Evolutionary conservation across 441 rosid species (phyloP).

Genomic region (Manihot esculenta): DNA sequence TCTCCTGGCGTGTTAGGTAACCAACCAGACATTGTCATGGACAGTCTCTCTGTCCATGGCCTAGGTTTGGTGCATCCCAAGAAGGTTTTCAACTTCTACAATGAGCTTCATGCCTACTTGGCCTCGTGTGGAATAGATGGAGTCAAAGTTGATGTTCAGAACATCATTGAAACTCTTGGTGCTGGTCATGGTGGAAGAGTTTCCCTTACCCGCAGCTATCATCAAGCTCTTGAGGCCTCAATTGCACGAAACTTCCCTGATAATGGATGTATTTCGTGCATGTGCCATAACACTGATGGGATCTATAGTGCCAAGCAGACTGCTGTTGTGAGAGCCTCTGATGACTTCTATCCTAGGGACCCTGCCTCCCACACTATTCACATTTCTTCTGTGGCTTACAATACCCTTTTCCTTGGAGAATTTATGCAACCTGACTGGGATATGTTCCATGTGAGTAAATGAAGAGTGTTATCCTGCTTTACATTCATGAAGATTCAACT

Average conservation of each 20-base stretch:
- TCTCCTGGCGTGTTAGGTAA: conserved; percentile 86
- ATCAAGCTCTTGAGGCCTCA: conserved; percentile 85
- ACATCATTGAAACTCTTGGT: conserved; percentile 89
- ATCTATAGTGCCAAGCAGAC: conserved; percentile 82
- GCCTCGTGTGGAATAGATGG: conserved; percentile 94
- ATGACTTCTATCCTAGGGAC: conserved; percentile 83
- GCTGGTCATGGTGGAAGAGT: conserved; percentile 93
- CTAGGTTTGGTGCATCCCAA: conserved; percentile 84
- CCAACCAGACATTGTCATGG: conserved; percentile 89
- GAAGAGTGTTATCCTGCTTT: neutral
- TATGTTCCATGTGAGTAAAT: conserved; percentile 88
- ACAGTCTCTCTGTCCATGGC: conserved; percentile 79
- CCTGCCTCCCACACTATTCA: conserved; percentile 95
- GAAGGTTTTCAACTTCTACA: conserved; percentile 88
- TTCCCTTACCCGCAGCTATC: conserved; percentile 75
- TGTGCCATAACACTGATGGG: conserved; percentile 95
- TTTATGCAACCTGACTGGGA: conserved; percentile 99
- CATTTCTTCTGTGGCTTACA: conserved; percentile 86
- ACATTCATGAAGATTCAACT: neutral
- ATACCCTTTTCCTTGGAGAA: conserved; percentile 87
- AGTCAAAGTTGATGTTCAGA: conserved; percentile 90
- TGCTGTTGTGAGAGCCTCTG: conserved; percentile 83
- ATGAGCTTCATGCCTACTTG: conserved; percentile 82
- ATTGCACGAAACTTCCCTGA: conserved; percentile 70
- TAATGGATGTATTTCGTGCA: conserved; percentile 87